Evolutionary conservation across 495 filamentous ascomycete species (phyloP).

Genomic region (Tuber microsphaerosporum): DNA sequence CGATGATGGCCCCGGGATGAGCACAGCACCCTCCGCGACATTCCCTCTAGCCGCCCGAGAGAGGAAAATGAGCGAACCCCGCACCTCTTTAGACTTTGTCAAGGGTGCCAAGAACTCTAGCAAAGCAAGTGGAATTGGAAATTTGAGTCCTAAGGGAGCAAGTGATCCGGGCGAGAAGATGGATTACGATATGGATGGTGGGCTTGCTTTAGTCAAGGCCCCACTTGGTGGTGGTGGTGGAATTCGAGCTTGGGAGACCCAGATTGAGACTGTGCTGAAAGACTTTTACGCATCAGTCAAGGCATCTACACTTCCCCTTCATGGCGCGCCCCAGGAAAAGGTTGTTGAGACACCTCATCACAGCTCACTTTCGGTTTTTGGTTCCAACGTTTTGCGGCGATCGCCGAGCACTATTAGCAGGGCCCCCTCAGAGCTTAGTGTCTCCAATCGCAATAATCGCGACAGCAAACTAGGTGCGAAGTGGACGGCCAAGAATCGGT

Average conservation of each 20-base stretch:
- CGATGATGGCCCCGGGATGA: slow-evolving; percentile 9
- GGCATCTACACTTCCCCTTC: slow-evolving; percentile 72
- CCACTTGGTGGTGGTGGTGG: slow-evolving; percentile 74
- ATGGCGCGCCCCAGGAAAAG: slow-evolving; percentile 49
- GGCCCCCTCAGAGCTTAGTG: slow-evolving; percentile 67
- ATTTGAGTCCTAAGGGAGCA: slow-evolving; percentile 25
- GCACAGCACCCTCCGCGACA: slow-evolving; percentile 19
- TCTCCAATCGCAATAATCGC: slow-evolving; percentile 32
- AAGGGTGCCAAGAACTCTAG: slow-evolving; percentile 30
- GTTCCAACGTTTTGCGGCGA: slow-evolving; percentile 61
- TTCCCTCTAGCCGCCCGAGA: slow-evolving; percentile 29
- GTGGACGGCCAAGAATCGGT: slow-evolving; percentile 80
- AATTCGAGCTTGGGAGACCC: slow-evolving; percentile 75
- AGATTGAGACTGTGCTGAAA: slow-evolving; percentile 82
- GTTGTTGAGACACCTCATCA: slow-evolving; percentile 38
- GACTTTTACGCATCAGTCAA: slow-evolving; percentile 88
- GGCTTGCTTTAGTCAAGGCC: slow-evolving; percentile 61
- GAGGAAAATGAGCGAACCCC: slow-evolving; percentile 24
- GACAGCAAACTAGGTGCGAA: slow-evolving; percentile 53
- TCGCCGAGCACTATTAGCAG: slow-evolving; percentile 89
- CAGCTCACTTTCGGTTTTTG: slow-evolving; percentile 52
- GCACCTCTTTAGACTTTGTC: slow-evolving; percentile 38
- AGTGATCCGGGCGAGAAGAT: slow-evolving; percentile 30
- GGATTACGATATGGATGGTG: slow-evolving; percentile 40
- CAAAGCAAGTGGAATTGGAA: slow-evolving; percentile 33